Base-by-base conservation (phyloP, 768 basidiomycete species). In the Mycena latifolia region DNA sequence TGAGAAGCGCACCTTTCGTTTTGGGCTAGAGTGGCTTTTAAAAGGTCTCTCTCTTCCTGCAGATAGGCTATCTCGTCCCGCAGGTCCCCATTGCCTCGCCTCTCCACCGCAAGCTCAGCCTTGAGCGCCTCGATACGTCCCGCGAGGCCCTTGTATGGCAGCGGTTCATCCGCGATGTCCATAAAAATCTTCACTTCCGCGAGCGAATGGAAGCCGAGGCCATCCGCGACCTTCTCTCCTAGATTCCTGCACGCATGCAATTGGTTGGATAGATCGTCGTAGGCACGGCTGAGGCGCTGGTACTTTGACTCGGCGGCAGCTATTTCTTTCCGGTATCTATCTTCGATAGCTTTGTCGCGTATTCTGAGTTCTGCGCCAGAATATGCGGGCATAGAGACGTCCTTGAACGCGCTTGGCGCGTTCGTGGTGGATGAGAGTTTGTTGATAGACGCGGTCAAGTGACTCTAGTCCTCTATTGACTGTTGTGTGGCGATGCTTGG, bases 41-140 rank as follows among this genome's bases (percentile, higher is more conserved):
- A 18, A 5, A 43, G 24, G 25, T 69, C 66, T 47, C 55, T 65
- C 59, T 66, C 61, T 55, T 82, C 79, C 58, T 84, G 83, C 29
- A 80, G 77, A 41, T 78, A 76, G 7, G 76, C 65, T 1, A 91
- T 77, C 0, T 77, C 78, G 43, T 87, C 84, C 61, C 85, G 88
- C 15, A 80, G 80, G 35, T 56, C 69, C 59, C 81, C 70, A 3
- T 66, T 60, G 7, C 55, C 65, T 24, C 61, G 45, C 20, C 20
- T 46, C 25, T 54, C 58, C 25, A 48, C 22, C 59, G 59, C 22
- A n/a, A 60, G 51, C 28, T 59, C 47, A 14, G 58, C 75, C 63
- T 82, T 78, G 48, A 83, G 69, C 4, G 25, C 62, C 18, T 78
- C 75, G 35, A 81, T 70, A 12, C 77, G 78, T 29, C 79, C 77